Conservation (phyloP, 495 filamentous ascomycete species). For the Talaromyces stipitatus region DNA sequence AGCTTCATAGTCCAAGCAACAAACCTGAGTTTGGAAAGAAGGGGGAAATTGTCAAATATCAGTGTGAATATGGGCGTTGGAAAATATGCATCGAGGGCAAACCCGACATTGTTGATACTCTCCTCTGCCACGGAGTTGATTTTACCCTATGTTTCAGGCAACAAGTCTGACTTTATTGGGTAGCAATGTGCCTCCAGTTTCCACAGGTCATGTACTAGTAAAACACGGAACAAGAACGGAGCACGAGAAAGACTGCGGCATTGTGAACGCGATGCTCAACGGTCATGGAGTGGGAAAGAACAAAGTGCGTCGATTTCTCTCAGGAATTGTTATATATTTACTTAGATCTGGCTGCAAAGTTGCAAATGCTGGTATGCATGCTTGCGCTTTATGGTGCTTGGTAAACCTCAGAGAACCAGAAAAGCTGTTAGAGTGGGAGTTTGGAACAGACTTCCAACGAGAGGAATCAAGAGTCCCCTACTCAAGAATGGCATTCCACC, state of each 20-base stretch:
- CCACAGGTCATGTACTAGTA: neutral
- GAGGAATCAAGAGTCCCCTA: neutral
- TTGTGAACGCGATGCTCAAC: neutral
- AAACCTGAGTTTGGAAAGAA: neutral
- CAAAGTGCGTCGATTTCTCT: neutral
- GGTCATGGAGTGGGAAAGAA: neutral
- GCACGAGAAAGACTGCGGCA: neutral
- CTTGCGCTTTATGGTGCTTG: neutral
- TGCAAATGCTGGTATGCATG: conserved; percentile 3
- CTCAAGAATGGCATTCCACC: neutral
- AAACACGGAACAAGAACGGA: neutral
- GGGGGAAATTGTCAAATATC: neutral
- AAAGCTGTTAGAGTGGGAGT: too few relatives aligned
- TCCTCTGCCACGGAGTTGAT: neutral
- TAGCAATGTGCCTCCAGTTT: neutral
- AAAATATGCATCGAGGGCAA: neutral
- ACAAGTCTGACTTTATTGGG: neutral
- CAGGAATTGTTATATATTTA: neutral
- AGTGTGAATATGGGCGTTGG: neutral
- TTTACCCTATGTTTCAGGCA: neutral
- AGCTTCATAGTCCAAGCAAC: neutral
- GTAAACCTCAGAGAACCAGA: neutral
- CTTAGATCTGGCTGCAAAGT: conserved; percentile 1
- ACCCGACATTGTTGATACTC: neutral
- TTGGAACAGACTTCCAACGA: neutral